Conservation (phyloP, 257 asterid genomes). For the Galeopsis tetrahit region DNA sequence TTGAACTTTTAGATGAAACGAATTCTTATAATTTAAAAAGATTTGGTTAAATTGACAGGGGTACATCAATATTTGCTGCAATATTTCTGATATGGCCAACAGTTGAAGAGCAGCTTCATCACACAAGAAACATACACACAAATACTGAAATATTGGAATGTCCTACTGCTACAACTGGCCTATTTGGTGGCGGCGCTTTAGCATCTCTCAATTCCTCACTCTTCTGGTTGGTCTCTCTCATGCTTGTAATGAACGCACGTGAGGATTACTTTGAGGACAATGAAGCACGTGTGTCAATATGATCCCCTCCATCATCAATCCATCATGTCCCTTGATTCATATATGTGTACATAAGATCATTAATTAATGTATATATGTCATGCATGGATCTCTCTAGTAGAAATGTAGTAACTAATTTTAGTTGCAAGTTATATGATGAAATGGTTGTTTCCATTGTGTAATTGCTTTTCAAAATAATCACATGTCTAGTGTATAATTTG, state of each 20-base stretch:
- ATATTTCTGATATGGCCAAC: conserved; percentile 8
- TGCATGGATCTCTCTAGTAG: too few relatives aligned
- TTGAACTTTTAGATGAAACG: too few relatives aligned
- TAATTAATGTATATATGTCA: too few relatives aligned
- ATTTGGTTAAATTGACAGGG: background rate
- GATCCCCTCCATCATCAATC: background rate
- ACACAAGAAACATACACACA: background rate
- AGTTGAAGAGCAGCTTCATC: background rate
- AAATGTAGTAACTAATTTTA: too few relatives aligned
- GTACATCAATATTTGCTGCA: background rate
- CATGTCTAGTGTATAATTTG: too few relatives aligned
- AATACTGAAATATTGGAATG: background rate
- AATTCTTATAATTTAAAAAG: background rate
- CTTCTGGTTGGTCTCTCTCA: background rate
- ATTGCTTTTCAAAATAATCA: too few relatives aligned
- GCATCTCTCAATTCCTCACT: conserved; percentile 9
- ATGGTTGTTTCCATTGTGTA: too few relatives aligned
- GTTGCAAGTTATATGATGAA: too few relatives aligned
- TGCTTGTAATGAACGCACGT: background rate
- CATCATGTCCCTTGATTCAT: too few relatives aligned
- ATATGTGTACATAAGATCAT: too few relatives aligned
- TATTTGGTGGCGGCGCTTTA: conserved; percentile 5
- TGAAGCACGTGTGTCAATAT: background rate
- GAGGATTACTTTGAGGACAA: background rate
- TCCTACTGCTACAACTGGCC: background rate